A percentile compares a stretch with the other conserved stretches of the same genome.
Conservation (phyloP, 768 basidiomycete species). For the Gymnopilus junonius region DNA sequence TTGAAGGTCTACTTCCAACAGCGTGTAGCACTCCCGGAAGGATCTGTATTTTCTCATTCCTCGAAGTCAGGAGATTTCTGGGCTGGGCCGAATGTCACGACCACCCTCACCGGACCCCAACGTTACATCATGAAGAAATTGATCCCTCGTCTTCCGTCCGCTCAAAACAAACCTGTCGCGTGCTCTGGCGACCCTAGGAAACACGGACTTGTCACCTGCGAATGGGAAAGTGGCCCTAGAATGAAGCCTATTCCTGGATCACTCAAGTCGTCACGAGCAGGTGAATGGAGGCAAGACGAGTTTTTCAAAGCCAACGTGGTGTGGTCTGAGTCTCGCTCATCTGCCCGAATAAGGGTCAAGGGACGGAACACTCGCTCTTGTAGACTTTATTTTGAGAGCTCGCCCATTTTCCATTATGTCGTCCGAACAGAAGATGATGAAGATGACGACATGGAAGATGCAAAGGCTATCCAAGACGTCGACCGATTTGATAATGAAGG, state of each 20-base stretch:
- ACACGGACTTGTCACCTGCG: constrained; percentile 26
- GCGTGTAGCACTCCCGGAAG: constrained; percentile 44
- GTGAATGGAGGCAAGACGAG: constrained; percentile 15
- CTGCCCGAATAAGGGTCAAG: constrained; percentile 52
- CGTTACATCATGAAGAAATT: constrained; percentile 20
- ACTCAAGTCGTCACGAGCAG: not conserved
- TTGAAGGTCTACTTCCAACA: constrained; percentile 79
- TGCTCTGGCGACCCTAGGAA: constrained; percentile 22
- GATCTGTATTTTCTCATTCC: not conserved
- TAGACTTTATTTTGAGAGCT: constrained; percentile 54
- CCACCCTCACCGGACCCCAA: constrained; percentile 23
- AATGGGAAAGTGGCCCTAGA: constrained; percentile 27
- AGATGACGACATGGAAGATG: not conserved
- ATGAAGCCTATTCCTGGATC: constrained; percentile 28
- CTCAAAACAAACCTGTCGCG: constrained; percentile 14
- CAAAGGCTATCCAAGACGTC: not conserved
- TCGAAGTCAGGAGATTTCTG: not conserved
- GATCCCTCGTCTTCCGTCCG: constrained; percentile 27
- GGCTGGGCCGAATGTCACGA: constrained; percentile 8
- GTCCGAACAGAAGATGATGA: constrained; percentile 27
- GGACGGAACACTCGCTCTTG: constrained; percentile 71
- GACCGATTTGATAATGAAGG: not conserved
- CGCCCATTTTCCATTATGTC: constrained; percentile 42
- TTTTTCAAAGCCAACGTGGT: constrained; percentile 42
- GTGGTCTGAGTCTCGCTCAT: constrained; percentile 41